Evolutionary conservation across 2,329 filamentous ascomycete genomes (phyloP), one percentile per base, ranked within the genome.

Genomic region (Fusarium pseudonygamai): DNA sequence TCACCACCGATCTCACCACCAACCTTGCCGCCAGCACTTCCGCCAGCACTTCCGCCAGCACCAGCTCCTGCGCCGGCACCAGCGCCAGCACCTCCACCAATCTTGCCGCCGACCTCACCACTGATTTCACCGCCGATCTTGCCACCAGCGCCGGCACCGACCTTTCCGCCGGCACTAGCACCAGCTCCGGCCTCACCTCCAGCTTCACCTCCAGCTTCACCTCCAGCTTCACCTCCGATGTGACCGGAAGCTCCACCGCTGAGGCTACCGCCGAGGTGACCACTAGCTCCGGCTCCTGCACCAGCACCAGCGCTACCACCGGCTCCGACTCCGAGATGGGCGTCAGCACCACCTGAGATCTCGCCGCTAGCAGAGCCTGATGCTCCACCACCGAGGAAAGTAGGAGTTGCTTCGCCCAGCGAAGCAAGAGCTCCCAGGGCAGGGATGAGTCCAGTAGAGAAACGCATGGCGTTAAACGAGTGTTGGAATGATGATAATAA

Each of bases 371-470:
- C 61, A 37, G 37, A 61, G 42, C 65, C 67, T 36, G 58, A 65
- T 40, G 45, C 64, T 34, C 67, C 62, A 12, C 56, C 55, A 16
- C 52, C 32, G 34, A 74, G 4, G 53, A 74, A 63, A 52, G 72
- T 74, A 22, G 72, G 71, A 37, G 68, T 69, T 43, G 71, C 72
- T 66, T 70, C 71, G 64, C 56, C 68, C 49, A 72, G 60, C 52
- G 72, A 74, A 58, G 72, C 68, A 50, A 74, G 55, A 24, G 71
- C 72, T 74, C 72, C 71, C 58, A 74, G 22, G 42, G 68, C 42
- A 22, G 72, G 72, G 60, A 74, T 52, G 22, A 74, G 10, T 50
- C 39, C 59, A 55, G 72, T 37, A 45, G 64, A 72, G 62, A 69
- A 72, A 66, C 72, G 71, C 72, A 74, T 74, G 20, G 57, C 57